phyloP scores from a whole-genome alignment of 2,329 filamentous ascomycete species.

The Calonectria crousiana region DNA sequence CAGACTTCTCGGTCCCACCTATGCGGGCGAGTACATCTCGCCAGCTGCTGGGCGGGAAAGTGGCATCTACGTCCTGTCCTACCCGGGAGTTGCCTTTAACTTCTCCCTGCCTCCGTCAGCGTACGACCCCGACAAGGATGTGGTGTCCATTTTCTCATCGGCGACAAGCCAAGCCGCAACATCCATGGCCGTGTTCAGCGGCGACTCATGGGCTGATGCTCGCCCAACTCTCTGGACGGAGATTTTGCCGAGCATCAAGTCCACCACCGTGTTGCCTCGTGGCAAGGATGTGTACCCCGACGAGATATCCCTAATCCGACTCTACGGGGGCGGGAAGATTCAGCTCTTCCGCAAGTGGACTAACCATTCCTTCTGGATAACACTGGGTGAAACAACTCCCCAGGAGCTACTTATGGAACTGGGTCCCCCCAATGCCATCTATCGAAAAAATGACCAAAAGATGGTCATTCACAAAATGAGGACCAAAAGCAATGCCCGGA shows the following conservation, averaged over 20 bases:
- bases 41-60: conserved; percentile 66
- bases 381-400: conserved; percentile 86
- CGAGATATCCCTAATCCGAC: conserved; percentile 84
- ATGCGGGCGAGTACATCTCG: conserved; percentile 90
- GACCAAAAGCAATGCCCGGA: conserved; percentile 63
- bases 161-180: conserved; percentile 80
- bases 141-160: conserved; percentile 87
- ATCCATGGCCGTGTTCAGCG: conserved; percentile 92
- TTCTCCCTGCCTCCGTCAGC: conserved; percentile 82
- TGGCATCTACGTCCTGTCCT: conserved; percentile 91
- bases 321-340: conserved; percentile 82
- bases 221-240: conserved; percentile 82
- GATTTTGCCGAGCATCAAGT: conserved; percentile 79
- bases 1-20: conserved; percentile 91
- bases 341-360: conserved; percentile 82
- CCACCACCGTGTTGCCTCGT: conserved; percentile 75
- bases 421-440: conserved; percentile 93
- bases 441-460: conserved; percentile 89
- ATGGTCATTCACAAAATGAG: conserved; percentile 85
- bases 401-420: conserved; percentile 93
- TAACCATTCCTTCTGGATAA: conserved; percentile 75
- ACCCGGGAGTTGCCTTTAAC: conserved; percentile 93
- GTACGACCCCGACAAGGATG: conserved; percentile 83
- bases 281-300: conserved; percentile 86
- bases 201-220: conserved; percentile 90